A percentile compares a stretch with the other conserved stretches of the same genome.
These are phyloP conservation scores for Trichomonascus vanleenenianus DNA, from an alignment of 805 yeast genomes.

Conservation along the genomic window DNA sequence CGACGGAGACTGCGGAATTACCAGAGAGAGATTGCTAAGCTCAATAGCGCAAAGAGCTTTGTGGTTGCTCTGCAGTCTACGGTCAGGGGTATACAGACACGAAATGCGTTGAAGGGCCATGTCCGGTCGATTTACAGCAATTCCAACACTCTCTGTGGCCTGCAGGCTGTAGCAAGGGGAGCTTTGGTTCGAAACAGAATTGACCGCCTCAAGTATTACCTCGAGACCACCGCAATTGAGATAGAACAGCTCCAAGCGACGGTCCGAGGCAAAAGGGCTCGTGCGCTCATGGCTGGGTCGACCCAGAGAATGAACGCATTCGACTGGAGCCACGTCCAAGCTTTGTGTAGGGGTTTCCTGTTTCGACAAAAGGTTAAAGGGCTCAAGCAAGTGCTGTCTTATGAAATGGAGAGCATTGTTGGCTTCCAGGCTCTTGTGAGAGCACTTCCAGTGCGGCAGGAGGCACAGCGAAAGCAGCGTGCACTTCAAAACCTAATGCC, in stretches of 20 bases:
- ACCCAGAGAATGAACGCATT: not conserved
- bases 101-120: not conserved
- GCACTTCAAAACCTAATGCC: not conserved
- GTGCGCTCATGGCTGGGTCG: not conserved
- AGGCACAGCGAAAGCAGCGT: not conserved
- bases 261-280: not conserved
- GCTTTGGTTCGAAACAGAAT: not conserved
- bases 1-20: conserved; percentile 14
- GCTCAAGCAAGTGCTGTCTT: conserved; percentile 8
- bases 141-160: not conserved
- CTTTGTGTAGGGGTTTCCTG: conserved; percentile 16
- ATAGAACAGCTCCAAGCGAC: not conserved
- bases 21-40: conserved; percentile 11
- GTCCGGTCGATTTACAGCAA: not conserved
- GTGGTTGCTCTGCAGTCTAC: conserved; percentile 22
- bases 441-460: not conserved
- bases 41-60: conserved; percentile 4
- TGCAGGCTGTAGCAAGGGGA: not conserved
- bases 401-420: conserved; percentile 12
- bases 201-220: no score
- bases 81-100: conserved; percentile 19
- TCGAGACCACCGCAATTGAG: no score
- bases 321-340: conserved; percentile 14
- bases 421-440: conserved; percentile 21
- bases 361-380: conserved; percentile 15